These are phyloP conservation scores for Candida michaelii DNA, from an alignment of 805 yeast genomes.

Conservation along the genomic window DNA sequence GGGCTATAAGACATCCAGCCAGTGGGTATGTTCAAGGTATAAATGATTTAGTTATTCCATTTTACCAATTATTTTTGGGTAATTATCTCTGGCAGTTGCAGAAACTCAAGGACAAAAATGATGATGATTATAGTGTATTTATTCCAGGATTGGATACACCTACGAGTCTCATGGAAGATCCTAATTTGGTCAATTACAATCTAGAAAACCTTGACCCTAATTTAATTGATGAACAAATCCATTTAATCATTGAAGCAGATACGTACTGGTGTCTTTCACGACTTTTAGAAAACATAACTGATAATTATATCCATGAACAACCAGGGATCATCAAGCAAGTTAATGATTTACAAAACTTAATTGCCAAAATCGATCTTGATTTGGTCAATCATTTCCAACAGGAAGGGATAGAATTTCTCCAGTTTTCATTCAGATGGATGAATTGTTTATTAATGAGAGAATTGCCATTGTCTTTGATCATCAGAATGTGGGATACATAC, in stretches of 20 bases:
- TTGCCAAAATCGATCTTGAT: slow-evolving; percentile 74
- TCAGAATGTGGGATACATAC: slow-evolving; percentile 98
- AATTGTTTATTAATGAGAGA: slow-evolving; percentile 96
- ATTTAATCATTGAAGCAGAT: slow-evolving; percentile 84
- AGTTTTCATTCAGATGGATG: slow-evolving; percentile 98
- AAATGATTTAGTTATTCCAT: slow-evolving; percentile 90
- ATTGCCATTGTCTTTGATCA: slow-evolving; percentile 69
- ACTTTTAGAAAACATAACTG: slow-evolving; percentile 90
- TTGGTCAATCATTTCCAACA: slow-evolving; percentile 70
- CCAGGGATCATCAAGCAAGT: slow-evolving; percentile 96
- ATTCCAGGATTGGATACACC: slow-evolving; percentile 31
- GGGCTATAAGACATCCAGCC: slow-evolving; percentile 98
- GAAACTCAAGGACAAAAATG: slow-evolving; percentile 17
- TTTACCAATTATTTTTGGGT: slow-evolving; percentile 79
- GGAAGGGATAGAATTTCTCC: slow-evolving; percentile 92
- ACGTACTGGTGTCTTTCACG: slow-evolving; percentile 96
- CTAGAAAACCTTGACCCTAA: slow-evolving; percentile 61
- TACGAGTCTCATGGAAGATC: slow-evolving; percentile 17
- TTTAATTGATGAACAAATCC: slow-evolving; percentile 55
- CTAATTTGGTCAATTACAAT: slow-evolving; percentile 21
- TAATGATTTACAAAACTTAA: slow-evolving; percentile 70
- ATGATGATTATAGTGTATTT: slow-evolving; percentile 25
- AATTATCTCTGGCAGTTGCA: slow-evolving; percentile 56
- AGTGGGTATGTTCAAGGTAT: slow-evolving; percentile 98
- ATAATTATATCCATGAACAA: slow-evolving; percentile 95